Conservation (phyloP, 169 alveolate genomes). For the Eimeria falciformis region DNA sequence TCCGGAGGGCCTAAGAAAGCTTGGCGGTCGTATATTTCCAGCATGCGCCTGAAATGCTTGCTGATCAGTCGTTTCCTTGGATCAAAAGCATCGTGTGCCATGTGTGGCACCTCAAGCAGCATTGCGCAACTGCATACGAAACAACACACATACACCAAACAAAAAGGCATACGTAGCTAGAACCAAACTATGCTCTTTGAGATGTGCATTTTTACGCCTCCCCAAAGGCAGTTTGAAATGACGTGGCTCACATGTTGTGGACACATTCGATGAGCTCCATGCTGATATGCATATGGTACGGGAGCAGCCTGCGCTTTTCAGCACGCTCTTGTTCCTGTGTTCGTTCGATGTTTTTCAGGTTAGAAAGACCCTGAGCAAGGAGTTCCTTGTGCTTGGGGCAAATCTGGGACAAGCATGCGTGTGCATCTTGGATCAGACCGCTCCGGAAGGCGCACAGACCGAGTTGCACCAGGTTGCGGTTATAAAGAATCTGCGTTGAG, state of each 20-base stretch:
- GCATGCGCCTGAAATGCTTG: conserved; percentile 93
- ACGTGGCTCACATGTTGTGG: conserved; percentile 86
- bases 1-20: conserved; percentile 97
- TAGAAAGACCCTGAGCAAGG: conserved; percentile 93
- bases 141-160: neutral
- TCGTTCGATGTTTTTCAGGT: conserved; percentile 92
- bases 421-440: conserved; percentile 91
- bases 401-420: conserved; percentile 92
- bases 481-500: conserved; percentile 94
- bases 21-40: conserved; percentile 92
- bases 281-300: conserved; percentile 98
- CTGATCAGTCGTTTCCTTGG: conserved; percentile 84
- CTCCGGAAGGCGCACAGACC: conserved; percentile 97
- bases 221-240: neutral
- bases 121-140: conserved; percentile 79
- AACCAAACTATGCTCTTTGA: neutral
- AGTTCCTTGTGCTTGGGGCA: conserved; percentile 96
- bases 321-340: conserved; percentile 96
- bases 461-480: conserved; percentile 96
- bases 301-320: conserved; percentile 96
- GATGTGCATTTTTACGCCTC: too few species aligned
- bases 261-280: conserved; percentile 95
- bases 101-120: conserved; percentile 82
- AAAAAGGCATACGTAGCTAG: neutral
- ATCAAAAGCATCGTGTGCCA: conserved; percentile 74